Percentiles rank a stretch among this genome's conserved stretches.
Evolutionary conservation across 2,329 filamentous ascomycete genomes (phyloP).

Genomic region (Tolypocladium pustulatum): DNA sequence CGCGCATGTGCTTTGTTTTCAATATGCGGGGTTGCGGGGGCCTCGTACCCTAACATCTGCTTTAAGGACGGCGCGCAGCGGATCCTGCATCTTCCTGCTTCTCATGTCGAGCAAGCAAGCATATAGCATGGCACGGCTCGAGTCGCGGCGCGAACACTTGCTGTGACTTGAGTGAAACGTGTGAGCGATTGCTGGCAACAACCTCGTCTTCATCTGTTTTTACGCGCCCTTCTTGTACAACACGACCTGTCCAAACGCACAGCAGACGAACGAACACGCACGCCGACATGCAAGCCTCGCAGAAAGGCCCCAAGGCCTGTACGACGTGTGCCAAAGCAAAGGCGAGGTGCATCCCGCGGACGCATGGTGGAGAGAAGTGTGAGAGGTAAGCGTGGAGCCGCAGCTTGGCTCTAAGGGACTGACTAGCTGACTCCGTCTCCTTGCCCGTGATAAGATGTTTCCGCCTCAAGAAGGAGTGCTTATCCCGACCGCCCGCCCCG

Average conservation of each 20-base stretch:
- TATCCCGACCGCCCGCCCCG: constrained; percentile 35
- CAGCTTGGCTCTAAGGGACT: not conserved
- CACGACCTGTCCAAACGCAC: not conserved
- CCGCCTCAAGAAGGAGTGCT: constrained; percentile 35
- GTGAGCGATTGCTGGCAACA: not conserved
- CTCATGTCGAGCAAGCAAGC: not conserved
- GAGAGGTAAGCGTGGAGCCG: constrained; percentile 28
- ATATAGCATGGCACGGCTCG: not conserved
- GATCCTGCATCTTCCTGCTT: not conserved
- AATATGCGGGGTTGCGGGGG: not conserved
- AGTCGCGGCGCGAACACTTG: not conserved
- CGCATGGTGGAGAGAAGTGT: constrained; percentile 28
- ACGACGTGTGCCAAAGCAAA: constrained; percentile 42
- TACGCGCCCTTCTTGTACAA: not conserved
- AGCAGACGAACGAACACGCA: not conserved
- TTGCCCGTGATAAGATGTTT: constrained; percentile 28
- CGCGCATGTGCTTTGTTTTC: not conserved
- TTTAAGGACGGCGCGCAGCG: not conserved
- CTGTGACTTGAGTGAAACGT: not conserved
- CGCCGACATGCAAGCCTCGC: constrained; percentile 14
- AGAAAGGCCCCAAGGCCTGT: constrained; percentile 38
- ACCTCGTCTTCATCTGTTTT: not conserved
- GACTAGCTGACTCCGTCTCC: not conserved
- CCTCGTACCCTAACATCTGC: not conserved
- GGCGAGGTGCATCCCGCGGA: constrained; percentile 35